Evolutionary conservation across 495 filamentous ascomycete genomes (phyloP), one percentile per base, ranked within the genome.

Genomic region (Haplographium delicatum): DNA sequence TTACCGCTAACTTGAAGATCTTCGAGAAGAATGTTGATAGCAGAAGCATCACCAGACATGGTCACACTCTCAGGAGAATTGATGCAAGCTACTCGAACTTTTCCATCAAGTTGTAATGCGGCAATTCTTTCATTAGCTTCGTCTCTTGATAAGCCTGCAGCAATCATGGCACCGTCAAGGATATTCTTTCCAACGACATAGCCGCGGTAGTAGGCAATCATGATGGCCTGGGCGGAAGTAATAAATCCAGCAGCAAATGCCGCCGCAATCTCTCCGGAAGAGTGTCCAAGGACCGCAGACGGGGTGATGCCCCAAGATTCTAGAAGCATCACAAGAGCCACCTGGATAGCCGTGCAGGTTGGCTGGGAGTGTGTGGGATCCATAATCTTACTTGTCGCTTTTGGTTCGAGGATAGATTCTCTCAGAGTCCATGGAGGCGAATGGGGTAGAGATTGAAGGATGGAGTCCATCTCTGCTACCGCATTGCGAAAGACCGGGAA

Each of bases 241-340:
- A 81, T 46, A 11, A 69, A 61, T 2, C 77, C 75, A 4, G 72
- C 70, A 4, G 72, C 68, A 43, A 75, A 78, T 0, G 75, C 75
- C 2, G 76, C 78, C 13, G 68, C 74, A 54, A 85, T 85, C 58
- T 86, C 82, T 9, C 82, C 82, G 58, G 74, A 80, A 1, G 82
- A 84, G 64, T 86, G 82, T 10, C 82, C 82, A 4, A 79, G 69
- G 0, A 83, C 80, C 19, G 72, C 73, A 0, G 62, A 57, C 0
- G 81, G 80, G 7, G 26, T 60, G 26, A 86, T 68, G 25, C 72
- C 72, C 69, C 79, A 82, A 4, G 68, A 71, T 24, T 50, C 52
- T 19, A 85, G 62, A 0, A 86, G 63, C 19, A 77, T 71, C 0
- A 76, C 72, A 39, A 86, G 49, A 4, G 74, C 74, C 5, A 81